Conservation (phyloP, 345 rosid genomes). For the Nephelium lappaceum region DNA sequence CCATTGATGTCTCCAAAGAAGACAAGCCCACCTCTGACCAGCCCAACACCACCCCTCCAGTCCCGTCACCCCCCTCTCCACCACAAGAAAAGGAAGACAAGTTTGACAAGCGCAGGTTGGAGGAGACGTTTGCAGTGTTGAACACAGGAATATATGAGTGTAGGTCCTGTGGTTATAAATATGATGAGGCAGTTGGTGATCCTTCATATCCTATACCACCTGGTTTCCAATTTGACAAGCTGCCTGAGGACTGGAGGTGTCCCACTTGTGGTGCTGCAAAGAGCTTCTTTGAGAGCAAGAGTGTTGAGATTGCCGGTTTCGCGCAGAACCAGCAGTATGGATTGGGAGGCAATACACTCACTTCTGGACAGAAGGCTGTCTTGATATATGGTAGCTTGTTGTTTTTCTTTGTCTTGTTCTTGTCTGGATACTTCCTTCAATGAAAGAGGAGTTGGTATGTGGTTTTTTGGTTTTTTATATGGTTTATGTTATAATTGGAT, state of each 20-base stretch:
- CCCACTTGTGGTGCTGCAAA: constrained; percentile 93
- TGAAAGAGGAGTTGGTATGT: not conserved
- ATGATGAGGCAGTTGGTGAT: constrained; percentile 88
- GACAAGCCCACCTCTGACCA: constrained; percentile 48
- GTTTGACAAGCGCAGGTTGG: constrained; percentile 57
- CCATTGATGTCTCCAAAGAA: constrained; percentile 78
- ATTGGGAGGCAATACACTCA: constrained; percentile 81
- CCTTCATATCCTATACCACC: constrained; percentile 89
- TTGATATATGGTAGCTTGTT: constrained; percentile 78
- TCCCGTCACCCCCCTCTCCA: constrained; percentile 12
- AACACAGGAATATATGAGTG: constrained; percentile 97
- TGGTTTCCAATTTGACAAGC: constrained; percentile 71
- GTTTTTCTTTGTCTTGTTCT: constrained; percentile 66
- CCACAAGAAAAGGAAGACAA: constrained; percentile 8
- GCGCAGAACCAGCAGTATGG: constrained; percentile 96
- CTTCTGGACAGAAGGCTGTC: constrained; percentile 86
- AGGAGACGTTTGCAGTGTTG: constrained; percentile 91
- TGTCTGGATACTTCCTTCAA: constrained; percentile 88
- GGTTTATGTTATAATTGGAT: not conserved
- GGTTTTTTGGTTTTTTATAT: no score
- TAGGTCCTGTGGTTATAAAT: constrained; percentile 89
- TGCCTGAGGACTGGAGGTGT: constrained; percentile 95
- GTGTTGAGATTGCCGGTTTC: constrained; percentile 97
- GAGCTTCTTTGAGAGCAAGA: constrained; percentile 83
- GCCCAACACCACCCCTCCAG: constrained; percentile 5